Evolutionary conservation across 2,329 filamentous ascomycete genomes (phyloP), one percentile per base, ranked within the genome.

Genomic region (Botrytis byssoidea): DNA sequence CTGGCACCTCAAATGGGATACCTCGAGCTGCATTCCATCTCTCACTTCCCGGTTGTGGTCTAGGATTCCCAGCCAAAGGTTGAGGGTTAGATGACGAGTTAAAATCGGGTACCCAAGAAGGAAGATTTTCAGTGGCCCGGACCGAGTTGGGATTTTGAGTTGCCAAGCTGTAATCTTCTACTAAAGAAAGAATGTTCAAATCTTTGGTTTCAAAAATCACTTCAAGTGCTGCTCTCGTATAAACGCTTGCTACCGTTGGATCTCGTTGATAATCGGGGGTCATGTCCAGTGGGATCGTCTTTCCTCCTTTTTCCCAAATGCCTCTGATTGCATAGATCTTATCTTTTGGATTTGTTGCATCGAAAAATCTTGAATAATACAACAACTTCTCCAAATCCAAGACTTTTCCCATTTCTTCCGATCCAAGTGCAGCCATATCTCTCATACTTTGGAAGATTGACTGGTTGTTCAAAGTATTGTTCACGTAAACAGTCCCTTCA

Each of bases 31-130:
- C 69, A 70, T 75, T 66, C 75, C 75, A 76, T 29, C 71, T 64
- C 18, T 70, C 60, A 20, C 25, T n/a, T 16, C 51, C 64, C 3
- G 16, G 32, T 40, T 29, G 25, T 37, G 72, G 60, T 72, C 73
- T 70, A 22, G 74, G 75, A 55, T 71, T 74, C n/a, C 74, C 71
- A 18, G 57, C 48, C 14, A 76, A 44, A 16, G 74, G 75, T 25
- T 74, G 59, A 32, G 57, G 59, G 14, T 64, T 63, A 22, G 64
- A 70, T 6, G 70, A 29, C 2, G 72, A 72, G 20, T 70, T 73
- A 32, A 72, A 75, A 55, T 77, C 74, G 16, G 75, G 75, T 12
- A 76, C 72, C 75, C 75, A 77, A 14, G 74, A 76, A 16, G 75
- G 75, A 7, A 76, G 55, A 25, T 68, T 51, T 9, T 55, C 55